phyloP scores from a whole-genome alignment of 2,329 filamentous ascomycete species.

The Colletotrichum euphorbiae region DNA sequence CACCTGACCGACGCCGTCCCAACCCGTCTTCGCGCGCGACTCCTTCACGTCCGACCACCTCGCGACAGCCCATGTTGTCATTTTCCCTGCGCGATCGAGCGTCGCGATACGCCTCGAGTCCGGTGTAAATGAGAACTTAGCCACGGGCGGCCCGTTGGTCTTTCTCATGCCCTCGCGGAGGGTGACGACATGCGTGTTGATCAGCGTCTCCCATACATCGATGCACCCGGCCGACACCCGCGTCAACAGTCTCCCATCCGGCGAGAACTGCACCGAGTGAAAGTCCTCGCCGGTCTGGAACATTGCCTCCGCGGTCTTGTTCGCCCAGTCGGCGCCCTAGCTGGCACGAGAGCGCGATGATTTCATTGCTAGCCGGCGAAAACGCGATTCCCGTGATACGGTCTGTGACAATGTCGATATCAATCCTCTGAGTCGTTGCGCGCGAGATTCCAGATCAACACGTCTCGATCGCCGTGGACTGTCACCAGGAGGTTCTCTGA shows the following conservation, averaged over 20 bases:
- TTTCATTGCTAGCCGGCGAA: neutral
- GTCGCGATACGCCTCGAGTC: constrained; percentile 22
- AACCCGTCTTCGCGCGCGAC: constrained; percentile 15
- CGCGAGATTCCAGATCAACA: constrained; percentile 19
- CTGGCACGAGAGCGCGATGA: constrained; percentile 14
- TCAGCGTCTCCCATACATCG: constrained; percentile 30
- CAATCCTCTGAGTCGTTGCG: constrained; percentile 9
- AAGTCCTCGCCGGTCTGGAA: constrained; percentile 6
- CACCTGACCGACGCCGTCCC: constrained; percentile 13
- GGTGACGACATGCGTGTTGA: constrained; percentile 22
- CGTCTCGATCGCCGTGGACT: constrained; percentile 24
- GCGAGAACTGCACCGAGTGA: constrained; percentile 27
- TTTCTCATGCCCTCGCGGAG: constrained; percentile 9
- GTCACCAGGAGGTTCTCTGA: constrained; percentile 14
- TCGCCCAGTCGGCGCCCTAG: constrained; percentile 12
- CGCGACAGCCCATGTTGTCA: constrained; percentile 9
- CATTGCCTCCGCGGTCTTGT: neutral
- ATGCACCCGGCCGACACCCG: constrained; percentile 16
- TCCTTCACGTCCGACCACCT: constrained; percentile 16
- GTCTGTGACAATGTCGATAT: constrained; percentile 18
- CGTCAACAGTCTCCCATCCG: constrained; percentile 20
- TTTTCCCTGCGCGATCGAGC: constrained; percentile 12
- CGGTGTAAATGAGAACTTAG: constrained; percentile 13
- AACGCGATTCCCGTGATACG: constrained; percentile 28
- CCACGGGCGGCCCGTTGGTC: constrained; percentile 2